Evolutionary conservation across 208 protist genomes (phyloP).

Genomic region (Crithidia bombi): DNA sequence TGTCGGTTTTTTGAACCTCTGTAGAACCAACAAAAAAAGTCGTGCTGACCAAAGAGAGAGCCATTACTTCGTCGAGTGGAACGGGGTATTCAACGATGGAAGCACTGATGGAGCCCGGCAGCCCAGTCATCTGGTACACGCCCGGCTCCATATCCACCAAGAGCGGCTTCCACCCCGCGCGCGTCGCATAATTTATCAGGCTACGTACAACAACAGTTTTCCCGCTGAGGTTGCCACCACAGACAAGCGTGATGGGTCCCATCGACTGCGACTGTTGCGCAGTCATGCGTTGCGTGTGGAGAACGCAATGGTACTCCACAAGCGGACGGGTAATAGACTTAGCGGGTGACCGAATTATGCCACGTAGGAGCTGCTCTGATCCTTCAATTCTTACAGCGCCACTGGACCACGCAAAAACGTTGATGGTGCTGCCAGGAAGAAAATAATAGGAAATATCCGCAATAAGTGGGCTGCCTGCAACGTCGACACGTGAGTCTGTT

Average conservation of each 20-base stretch:
- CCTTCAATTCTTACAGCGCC: conserved; percentile 68
- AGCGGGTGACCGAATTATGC: conserved; percentile 52
- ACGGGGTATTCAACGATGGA: conserved; percentile 77
- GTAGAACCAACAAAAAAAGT: conserved; percentile 82
- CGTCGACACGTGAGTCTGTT: conserved; percentile 69
- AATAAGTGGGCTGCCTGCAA: conserved; percentile 65
- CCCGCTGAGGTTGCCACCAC: conserved; percentile 50
- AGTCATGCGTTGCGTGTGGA: conserved; percentile 54
- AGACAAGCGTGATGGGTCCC: conserved; percentile 77
- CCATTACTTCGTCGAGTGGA: conserved; percentile 64
- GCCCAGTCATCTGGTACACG: conserved; percentile 49
- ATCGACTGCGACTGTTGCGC: conserved; percentile 44
- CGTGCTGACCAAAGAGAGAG: conserved; percentile 53
- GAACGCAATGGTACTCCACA: conserved; percentile 82
- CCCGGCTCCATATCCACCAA: conserved; percentile 79
- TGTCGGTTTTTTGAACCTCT: conserved; percentile 50
- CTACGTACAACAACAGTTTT: conserved; percentile 60
- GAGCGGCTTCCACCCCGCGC: conserved; percentile 75
- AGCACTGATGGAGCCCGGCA: conserved; percentile 71
- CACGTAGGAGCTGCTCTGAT: conserved; percentile 57
- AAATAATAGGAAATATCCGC: conserved; percentile 76
- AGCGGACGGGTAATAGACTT: conserved; percentile 63
- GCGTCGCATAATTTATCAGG: conserved; percentile 78
- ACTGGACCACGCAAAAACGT: conserved; percentile 70
- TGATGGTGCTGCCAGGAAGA: conserved; percentile 51